Percentiles rank a stretch among this genome's conserved stretches.
Conservation (phyloP, 2,329 filamentous ascomycete species). For the Claviceps sp. region DNA sequence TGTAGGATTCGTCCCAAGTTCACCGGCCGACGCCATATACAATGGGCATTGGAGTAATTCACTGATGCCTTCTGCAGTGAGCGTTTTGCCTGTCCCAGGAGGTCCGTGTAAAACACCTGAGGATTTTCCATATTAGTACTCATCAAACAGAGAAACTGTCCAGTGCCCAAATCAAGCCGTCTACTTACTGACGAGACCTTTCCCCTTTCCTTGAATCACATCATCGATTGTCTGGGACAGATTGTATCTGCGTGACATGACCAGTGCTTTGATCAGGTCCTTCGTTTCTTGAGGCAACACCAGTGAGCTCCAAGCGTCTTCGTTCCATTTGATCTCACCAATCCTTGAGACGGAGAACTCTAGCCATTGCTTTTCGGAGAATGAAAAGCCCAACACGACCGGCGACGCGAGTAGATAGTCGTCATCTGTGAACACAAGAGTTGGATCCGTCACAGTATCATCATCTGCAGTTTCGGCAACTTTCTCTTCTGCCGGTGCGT, state of each 20-base stretch:
- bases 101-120: slow-evolving; percentile 64
- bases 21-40: slow-evolving; percentile 72
- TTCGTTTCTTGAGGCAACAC: slow-evolving; percentile 53
- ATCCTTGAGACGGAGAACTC: slow-evolving; percentile 74
- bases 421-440: slow-evolving; percentile 58
- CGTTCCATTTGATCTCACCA: slow-evolving; percentile 73
- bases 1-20: slow-evolving; percentile 65
- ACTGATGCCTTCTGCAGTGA: slow-evolving; percentile 77
- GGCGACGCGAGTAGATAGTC: slow-evolving; percentile 75
- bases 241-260: slow-evolving; percentile 74
- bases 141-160: not conserved
- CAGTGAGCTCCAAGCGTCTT: slow-evolving; percentile 67
- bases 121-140: not conserved
- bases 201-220: slow-evolving; percentile 72
- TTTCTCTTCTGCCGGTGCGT: slow-evolving; percentile 3
- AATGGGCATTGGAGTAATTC: slow-evolving; percentile 70
- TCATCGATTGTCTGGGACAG: slow-evolving; percentile 73
- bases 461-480: slow-evolving; percentile 5
- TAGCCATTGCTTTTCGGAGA: slow-evolving; percentile 80
- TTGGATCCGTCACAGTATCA: slow-evolving; percentile 8
- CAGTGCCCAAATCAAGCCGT: not conserved
- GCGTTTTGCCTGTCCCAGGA: slow-evolving; percentile 77
- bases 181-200: slow-evolving; percentile 55
- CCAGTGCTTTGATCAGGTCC: slow-evolving; percentile 59
- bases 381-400: slow-evolving; percentile 75